Evolutionary conservation across 805 yeast species (phyloP).

Genomic region (Huiozyma sinensis): DNA sequence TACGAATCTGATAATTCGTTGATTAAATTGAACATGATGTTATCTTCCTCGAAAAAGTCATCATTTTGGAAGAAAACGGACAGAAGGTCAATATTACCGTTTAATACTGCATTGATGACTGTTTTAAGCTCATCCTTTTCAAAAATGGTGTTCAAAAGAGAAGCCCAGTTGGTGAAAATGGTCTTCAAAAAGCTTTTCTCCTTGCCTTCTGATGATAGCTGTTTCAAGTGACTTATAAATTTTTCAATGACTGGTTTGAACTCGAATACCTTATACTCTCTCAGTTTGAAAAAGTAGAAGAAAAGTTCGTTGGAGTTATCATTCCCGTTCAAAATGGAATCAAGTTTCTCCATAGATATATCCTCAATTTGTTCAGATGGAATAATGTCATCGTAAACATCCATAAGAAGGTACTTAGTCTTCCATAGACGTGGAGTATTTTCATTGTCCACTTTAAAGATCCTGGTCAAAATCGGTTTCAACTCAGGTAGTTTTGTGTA

Average conservation of each 20-base stretch:
- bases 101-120: conserved; percentile 22
- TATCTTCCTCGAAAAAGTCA: conserved; percentile 39
- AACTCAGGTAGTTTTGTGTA: conserved; percentile 19
- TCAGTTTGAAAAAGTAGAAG: conserved; percentile 37
- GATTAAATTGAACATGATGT: conserved; percentile 27
- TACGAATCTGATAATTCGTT: conserved; percentile 10
- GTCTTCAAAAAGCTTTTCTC: conserved; percentile 9
- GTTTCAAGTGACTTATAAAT: conserved; percentile 20
- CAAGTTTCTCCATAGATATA: conserved; percentile 1
- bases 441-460: conserved; percentile 17
- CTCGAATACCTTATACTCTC: conserved; percentile 34
- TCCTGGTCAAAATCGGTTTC: conserved; percentile 13
- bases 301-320: conserved; percentile 14
- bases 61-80: conserved; percentile 27
- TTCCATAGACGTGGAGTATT: conserved; percentile 32
- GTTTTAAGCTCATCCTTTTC: conserved; percentile 24
- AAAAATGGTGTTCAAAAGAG: conserved; percentile 33
- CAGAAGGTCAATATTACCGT: conserved; percentile 13
- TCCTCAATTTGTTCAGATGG: conserved; percentile 16
- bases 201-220: conserved; percentile 3
- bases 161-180: conserved; percentile 45
- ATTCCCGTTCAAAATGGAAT: background rate
- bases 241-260: conserved; percentile 8
- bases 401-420: conserved; percentile 36
- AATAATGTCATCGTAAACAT: conserved; percentile 35